A percentile compares a stretch with the other conserved stretches of the same genome.
phyloP scores from a whole-genome alignment of 192 early-diverging fungal species.

The Mortierella claussenii region DNA sequence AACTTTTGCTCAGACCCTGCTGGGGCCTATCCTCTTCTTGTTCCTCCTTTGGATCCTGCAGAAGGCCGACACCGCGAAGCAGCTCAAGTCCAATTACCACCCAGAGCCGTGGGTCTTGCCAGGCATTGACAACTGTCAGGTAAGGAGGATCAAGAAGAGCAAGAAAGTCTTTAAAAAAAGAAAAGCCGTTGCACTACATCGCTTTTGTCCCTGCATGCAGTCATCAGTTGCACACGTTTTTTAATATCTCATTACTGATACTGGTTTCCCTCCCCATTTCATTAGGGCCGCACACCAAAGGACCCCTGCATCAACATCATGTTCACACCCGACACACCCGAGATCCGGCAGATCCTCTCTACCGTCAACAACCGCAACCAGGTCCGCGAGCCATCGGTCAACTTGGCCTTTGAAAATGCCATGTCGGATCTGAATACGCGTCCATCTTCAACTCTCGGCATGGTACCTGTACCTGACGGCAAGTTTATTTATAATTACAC shows the following conservation, averaged over 20 bases:
- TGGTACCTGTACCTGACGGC: constrained; percentile 63
- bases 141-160: too few relatives aligned
- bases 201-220: too few relatives aligned
- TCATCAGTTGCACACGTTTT: too few relatives aligned
- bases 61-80: constrained; percentile 49
- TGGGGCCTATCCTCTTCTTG: constrained; percentile 75
- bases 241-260: neutral
- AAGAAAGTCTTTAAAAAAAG: too few relatives aligned
- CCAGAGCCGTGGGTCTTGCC: constrained; percentile 54
- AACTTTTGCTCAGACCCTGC: constrained; percentile 60
- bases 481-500: constrained; percentile 79
- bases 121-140: constrained; percentile 57
- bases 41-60: constrained; percentile 73
- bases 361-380: constrained; percentile 30
- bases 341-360: constrained; percentile 34
- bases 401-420: constrained; percentile 19
- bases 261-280: constrained; percentile 6
- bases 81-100: constrained; percentile 52
- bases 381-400: constrained; percentile 32
- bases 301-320: constrained; percentile 70
- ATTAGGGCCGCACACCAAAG: constrained; percentile 52
- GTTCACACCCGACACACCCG: constrained; percentile 62
- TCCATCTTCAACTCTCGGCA: constrained; percentile 53
- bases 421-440: constrained; percentile 35
- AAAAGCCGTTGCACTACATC: too few relatives aligned